A percentile compares a stretch with the other conserved stretches of the same genome.
Conservation (phyloP, 1,284 basidiomycete genomes). For the Cerioporus squamosus region DNA sequence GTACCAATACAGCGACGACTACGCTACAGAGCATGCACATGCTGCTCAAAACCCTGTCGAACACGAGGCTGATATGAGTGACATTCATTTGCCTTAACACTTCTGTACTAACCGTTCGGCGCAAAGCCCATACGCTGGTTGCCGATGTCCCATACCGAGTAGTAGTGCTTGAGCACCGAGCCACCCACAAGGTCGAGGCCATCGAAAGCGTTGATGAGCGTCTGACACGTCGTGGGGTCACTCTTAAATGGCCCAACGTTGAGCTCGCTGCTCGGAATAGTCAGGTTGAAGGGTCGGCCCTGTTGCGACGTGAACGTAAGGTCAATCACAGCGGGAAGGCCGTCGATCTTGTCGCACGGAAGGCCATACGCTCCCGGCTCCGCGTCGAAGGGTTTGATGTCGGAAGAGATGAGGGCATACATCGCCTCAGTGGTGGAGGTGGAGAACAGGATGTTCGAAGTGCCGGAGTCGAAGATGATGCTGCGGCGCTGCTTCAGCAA, state of each 20-base stretch:
- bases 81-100: background rate
- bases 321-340: constrained; percentile 52
- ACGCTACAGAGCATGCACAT: background rate
- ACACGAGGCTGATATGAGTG: background rate
- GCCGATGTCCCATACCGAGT: constrained; percentile 58
- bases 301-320: constrained; percentile 53
- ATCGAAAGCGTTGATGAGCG: constrained; percentile 59
- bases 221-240: constrained; percentile 52
- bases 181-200: constrained; percentile 53
- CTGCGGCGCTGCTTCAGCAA: constrained; percentile 43
- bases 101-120: constrained; percentile 32
- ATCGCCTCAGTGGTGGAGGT: constrained; percentile 55
- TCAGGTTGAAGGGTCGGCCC: constrained; percentile 54
- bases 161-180: constrained; percentile 59
- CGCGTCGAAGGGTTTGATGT: constrained; percentile 51
- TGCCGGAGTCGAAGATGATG: constrained; percentile 62
- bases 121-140: constrained; percentile 54
- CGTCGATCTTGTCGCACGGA: constrained; percentile 48
- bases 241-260: constrained; percentile 58
- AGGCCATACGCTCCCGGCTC: constrained; percentile 62
- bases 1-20: background rate
- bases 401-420: constrained; percentile 58
- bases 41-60: background rate
- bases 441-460: constrained; percentile 56
- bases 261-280: constrained; percentile 57